phyloP scores from a whole-genome alignment of 2,329 filamentous ascomycete species.

The Penicillium sp. region DNA sequence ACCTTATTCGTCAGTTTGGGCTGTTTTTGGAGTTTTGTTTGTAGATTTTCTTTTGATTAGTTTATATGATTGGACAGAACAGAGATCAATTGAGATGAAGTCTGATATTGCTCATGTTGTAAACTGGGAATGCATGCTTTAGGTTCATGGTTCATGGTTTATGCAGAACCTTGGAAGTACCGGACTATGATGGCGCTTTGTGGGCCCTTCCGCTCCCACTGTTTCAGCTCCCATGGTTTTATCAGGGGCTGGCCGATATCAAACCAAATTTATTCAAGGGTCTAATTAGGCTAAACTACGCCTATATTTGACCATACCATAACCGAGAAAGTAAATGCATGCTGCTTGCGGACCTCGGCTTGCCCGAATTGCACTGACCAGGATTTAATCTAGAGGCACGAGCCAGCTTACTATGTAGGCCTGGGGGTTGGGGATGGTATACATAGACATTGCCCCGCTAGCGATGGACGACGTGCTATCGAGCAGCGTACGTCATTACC shows the following conservation, averaged over 20 bases:
- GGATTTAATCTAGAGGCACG: background rate
- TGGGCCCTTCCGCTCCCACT: background rate
- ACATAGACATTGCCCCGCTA: slow-evolving; percentile 41
- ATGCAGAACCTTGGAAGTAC: background rate
- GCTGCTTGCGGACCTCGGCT: slow-evolving; percentile 27
- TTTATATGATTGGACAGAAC: background rate
- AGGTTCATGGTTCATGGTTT: background rate
- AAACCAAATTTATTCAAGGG: background rate
- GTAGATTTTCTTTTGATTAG: background rate
- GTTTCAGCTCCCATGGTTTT: background rate
- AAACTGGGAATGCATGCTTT: background rate
- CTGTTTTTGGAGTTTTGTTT: background rate
- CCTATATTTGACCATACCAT: background rate
- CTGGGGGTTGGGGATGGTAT: background rate
- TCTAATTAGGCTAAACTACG: background rate
- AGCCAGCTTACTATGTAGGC: background rate
- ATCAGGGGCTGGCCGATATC: background rate
- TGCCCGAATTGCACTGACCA: slow-evolving; percentile 23
- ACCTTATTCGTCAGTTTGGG: background rate
- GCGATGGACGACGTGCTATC: slow-evolving; percentile 31
- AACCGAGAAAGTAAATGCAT: slow-evolving; percentile 5
- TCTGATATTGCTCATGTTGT: background rate
- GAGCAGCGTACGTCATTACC: slow-evolving; percentile 61
- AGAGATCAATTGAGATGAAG: background rate
- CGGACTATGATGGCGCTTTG: background rate